Evolutionary conservation across 2,329 filamentous ascomycete genomes (phyloP).

Genomic region (Grosmannia clavigera): DNA sequence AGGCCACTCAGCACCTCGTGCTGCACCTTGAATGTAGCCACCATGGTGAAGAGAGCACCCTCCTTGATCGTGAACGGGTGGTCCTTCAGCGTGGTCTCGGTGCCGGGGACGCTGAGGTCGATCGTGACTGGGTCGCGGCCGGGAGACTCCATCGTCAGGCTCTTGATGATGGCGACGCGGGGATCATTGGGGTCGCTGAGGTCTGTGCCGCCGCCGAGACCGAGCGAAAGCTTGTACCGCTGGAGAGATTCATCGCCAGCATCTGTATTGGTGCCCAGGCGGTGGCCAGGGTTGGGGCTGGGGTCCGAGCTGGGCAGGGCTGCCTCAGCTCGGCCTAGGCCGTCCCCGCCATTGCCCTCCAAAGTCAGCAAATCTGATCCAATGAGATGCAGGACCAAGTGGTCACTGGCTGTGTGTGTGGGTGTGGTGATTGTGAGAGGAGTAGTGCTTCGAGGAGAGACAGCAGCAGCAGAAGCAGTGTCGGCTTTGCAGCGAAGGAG

Average conservation of each 20-base stretch:
- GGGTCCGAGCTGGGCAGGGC: neutral
- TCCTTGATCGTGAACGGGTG: slow-evolving; percentile 98
- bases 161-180: slow-evolving; percentile 85
- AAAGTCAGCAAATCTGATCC: slow-evolving; percentile 1
- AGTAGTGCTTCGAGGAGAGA: neutral
- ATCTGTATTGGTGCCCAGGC: slow-evolving; percentile 26
- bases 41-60: slow-evolving; percentile 87
- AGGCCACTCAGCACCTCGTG: slow-evolving; percentile 90
- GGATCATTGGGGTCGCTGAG: slow-evolving; percentile 69
- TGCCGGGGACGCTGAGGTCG: slow-evolving; percentile 64
- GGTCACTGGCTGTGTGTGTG: neutral
- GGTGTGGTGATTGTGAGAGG: neutral
- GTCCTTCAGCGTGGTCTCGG: slow-evolving; percentile 68
- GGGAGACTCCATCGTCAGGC: slow-evolving; percentile 74
- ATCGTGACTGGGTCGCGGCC: slow-evolving; percentile 79
- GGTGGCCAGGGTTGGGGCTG: neutral
- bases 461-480: neutral
- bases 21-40: slow-evolving; percentile 87
- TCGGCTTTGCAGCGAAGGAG: slow-evolving; percentile 3
- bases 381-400: neutral
- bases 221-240: slow-evolving; percentile 94
- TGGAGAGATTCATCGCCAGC: slow-evolving; percentile 83
- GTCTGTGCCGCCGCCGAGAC: slow-evolving; percentile 61
- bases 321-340: neutral
- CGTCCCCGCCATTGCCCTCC: slow-evolving; percentile 3